These are phyloP conservation scores for Bretschneidera sinensis DNA, from an alignment of 345 rosid genomes.

Conservation along the genomic window DNA sequence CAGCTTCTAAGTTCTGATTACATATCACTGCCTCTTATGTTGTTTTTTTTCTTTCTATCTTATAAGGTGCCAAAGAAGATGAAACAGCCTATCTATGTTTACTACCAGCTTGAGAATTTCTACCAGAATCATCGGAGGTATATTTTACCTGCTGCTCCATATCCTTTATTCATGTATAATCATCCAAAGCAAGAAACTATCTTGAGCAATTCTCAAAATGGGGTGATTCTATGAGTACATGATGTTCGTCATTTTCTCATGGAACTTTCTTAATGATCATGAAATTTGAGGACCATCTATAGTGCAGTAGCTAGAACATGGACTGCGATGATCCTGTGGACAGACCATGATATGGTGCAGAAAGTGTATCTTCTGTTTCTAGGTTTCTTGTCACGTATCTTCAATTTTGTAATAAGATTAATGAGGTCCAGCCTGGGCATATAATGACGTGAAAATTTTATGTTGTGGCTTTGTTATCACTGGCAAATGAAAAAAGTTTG, in stretches of 20 bases:
- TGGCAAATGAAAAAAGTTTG: neutral
- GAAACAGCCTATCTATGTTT: conserved; percentile 83
- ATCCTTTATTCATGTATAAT: neutral
- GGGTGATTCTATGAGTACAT: neutral
- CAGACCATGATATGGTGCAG: neutral
- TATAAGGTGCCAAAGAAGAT: conserved; percentile 69
- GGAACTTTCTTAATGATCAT: conserved; percentile 7
- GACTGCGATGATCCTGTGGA: neutral
- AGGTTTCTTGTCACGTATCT: neutral
- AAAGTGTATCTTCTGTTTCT: neutral
- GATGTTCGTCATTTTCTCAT: neutral
- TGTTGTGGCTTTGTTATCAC: neutral
- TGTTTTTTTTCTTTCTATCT: conserved; percentile 16
- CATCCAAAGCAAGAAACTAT: neutral
- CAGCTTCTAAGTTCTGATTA: neutral
- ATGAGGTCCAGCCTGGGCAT: neutral
- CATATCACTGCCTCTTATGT: conserved; percentile 12
- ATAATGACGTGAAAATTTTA: neutral
- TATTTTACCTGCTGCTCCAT: conserved; percentile 15
- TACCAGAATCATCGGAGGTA: conserved; percentile 99
- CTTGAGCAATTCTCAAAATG: neutral
- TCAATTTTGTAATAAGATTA: too few species aligned
- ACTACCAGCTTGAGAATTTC: conserved; percentile 97
- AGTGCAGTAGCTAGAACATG: neutral
- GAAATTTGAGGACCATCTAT: too few species aligned